Base-by-base conservation (phyloP, 2,329 filamentous ascomycete genomes). In the Clonostachys sp. region DNA sequence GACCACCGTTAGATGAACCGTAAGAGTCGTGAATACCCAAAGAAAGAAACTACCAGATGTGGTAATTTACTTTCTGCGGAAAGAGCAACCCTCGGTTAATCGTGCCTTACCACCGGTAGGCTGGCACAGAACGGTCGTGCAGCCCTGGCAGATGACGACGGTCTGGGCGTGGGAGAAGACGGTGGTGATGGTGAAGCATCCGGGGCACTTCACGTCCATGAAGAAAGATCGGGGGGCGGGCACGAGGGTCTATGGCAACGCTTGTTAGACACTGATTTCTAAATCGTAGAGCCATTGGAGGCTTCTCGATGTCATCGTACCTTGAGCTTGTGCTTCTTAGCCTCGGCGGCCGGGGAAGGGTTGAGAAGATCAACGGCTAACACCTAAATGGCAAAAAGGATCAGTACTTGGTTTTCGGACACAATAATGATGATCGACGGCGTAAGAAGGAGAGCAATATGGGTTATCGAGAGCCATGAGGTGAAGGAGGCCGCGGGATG, bases 201-300 rank as follows among this genome's bases (percentile, higher is more conserved):
- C 94, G 73, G 94, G 94, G 89, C 94, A 99, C 88, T 99, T 99
- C 83, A 99, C 94, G 74, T 99, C 94, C 94, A 99, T 99, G 89
- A 99, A 99, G 89, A 97, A 99, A 62, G 92, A 97, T 74, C 94
- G 90, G 67, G 94, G 94, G 60, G 84, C 87, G 67, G 94, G 94
- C 72, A 99, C 94, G 66, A 99, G 89, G 62, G 83, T 91, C 91
- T 95, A 61, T 30, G 24, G 4, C 54, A 47, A 41, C 33, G 40
- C 30, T 17, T 46, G 49, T 54, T 50, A 55, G 57, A 33, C 41
- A 42, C 24, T 12, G 18, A 44, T 53, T 41, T 39, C 34, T 43
- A 17, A 36, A 34, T 30, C 24, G 24, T 9, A 30, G 24, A 30
- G 24, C 24, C 24, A 30, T 9, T 30, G 24, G 24, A 30, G 24